Evolutionary conservation across 495 filamentous ascomycete genomes (phyloP).

Genomic region (Tricharina praecox): DNA sequence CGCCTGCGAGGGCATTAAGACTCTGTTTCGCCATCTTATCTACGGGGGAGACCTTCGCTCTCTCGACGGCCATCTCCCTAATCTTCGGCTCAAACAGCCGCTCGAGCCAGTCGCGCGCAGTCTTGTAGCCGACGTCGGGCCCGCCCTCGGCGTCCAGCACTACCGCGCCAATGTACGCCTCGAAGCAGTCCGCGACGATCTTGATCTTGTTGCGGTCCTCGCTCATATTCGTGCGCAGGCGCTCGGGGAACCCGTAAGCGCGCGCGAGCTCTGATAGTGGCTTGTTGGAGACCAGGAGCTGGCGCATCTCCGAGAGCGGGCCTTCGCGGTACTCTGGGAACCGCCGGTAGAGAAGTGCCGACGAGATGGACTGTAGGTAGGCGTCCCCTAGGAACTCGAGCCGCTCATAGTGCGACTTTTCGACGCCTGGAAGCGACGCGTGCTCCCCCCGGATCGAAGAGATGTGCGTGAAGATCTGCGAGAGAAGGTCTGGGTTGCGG

Average conservation of each 20-base stretch:
- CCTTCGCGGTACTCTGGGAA: slow-evolving; percentile 22
- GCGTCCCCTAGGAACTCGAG: slow-evolving; percentile 48
- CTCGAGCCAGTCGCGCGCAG: slow-evolving; percentile 15
- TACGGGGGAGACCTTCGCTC: slow-evolving; percentile 8
- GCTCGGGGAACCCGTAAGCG: slow-evolving; percentile 18
- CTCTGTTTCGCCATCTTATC: slow-evolving; percentile 26
- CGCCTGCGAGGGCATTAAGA: slow-evolving; percentile 17
- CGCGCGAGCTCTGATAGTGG: slow-evolving; percentile 19
- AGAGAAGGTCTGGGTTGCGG: slow-evolving; percentile 10
- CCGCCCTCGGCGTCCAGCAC: slow-evolving; percentile 14
- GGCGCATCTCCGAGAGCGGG: slow-evolving; percentile 23
- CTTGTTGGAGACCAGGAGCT: slow-evolving; percentile 23
- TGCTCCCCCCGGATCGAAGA: slow-evolving; percentile 23
- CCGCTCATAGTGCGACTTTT: slow-evolving; percentile 31
- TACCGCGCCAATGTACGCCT: slow-evolving; percentile 25
- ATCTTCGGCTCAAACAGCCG: slow-evolving; percentile 21
- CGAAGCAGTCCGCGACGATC: slow-evolving; percentile 24
- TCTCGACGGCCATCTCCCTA: slow-evolving; percentile 13
- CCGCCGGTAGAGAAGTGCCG: slow-evolving; percentile 34
- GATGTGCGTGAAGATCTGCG: slow-evolving; percentile 23
- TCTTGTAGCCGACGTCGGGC: slow-evolving; percentile 9
- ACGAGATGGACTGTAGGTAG: slow-evolving; percentile 42
- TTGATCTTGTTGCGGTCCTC: slow-evolving; percentile 11
- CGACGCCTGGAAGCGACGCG: slow-evolving; percentile 10
- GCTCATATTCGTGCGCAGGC: slow-evolving; percentile 14